Conservation (phyloP, 306 rosid genomes). For the Hippophae tibetana region DNA sequence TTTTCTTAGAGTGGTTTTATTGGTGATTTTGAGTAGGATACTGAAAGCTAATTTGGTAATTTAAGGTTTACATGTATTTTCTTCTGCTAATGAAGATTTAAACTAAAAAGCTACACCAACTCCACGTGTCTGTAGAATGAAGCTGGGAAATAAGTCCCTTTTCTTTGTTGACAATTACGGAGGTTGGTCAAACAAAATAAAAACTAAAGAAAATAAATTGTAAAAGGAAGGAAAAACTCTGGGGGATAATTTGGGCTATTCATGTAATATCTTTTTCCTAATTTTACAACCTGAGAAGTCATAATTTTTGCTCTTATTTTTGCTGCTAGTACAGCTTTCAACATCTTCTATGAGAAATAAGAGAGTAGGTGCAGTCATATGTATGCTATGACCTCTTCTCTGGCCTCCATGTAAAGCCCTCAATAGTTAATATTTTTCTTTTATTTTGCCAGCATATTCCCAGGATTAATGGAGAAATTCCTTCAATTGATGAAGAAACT, state of each 20-base stretch:
- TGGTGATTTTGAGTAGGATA: no score
- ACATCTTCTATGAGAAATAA: no score
- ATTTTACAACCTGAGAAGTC: no score
- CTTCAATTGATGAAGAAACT: constrained; percentile 77
- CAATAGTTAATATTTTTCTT: constrained; percentile 1
- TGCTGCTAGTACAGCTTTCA: no score
- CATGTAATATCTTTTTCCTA: no score
- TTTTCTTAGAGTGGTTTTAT: no score
- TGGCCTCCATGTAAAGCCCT: not conserved
- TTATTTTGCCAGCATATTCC: constrained; percentile 65
- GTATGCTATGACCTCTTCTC: constrained; percentile 6
- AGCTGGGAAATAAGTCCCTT: not conserved
- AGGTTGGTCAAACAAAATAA: not conserved
- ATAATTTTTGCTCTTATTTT: no score
- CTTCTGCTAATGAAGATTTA: no score
- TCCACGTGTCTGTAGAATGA: not conserved
- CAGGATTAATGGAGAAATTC: constrained; percentile 84
- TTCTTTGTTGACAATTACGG: not conserved
- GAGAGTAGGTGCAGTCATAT: not conserved
- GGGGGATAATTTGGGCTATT: no score
- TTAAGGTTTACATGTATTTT: no score
- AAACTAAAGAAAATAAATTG: not conserved
- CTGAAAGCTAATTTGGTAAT: no score
- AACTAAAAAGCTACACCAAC: not conserved
- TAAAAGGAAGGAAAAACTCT: no score